Evolutionary conservation across 1,284 basidiomycete species (phyloP).

Genomic region (Microbotryum scabiosae): DNA sequence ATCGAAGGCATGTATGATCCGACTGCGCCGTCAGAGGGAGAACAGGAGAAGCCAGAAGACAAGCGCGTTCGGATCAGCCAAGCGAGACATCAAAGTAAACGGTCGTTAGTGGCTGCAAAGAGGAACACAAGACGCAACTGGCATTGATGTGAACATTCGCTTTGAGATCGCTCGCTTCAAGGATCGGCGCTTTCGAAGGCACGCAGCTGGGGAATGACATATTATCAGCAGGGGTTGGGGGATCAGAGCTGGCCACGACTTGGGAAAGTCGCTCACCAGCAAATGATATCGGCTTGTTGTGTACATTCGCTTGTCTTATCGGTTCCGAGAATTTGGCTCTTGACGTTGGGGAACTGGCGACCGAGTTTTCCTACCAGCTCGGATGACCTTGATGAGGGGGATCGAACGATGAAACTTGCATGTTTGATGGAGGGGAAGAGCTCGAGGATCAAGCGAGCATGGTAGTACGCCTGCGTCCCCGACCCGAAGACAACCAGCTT

Average conservation of each 20-base stretch:
- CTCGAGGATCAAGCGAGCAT: conserved; percentile 28
- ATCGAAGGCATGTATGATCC: conserved; percentile 33
- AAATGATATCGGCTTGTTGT: conserved; percentile 26
- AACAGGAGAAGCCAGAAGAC: background rate
- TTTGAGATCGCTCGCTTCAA: conserved; percentile 15
- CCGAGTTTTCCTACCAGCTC: background rate
- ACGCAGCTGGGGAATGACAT: conserved; percentile 22
- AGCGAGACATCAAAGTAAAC: background rate
- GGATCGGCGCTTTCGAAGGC: conserved; percentile 26
- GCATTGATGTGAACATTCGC: conserved; percentile 24
- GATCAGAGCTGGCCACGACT: too few relatives aligned
- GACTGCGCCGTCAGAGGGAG: conserved; percentile 4
- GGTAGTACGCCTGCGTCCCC: conserved; percentile 29
- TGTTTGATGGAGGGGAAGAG: conserved; percentile 16
- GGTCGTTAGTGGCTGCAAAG: too few relatives aligned
- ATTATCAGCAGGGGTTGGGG: background rate
- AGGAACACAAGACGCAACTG: conserved; percentile 7
- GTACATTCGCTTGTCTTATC: background rate
- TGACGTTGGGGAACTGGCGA: background rate
- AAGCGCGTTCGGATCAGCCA: background rate
- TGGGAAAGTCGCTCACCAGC: conserved; percentile 17
- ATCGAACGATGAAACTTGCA: conserved; percentile 13
- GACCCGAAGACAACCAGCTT: conserved; percentile 28
- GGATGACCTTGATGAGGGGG: background rate
- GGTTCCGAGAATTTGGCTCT: background rate